A percentile compares a stretch with the other conserved stretches of the same genome.
Evolutionary conservation across 371 early-diverging fungal species (phyloP).

Genomic region (Mortierella sp.): DNA sequence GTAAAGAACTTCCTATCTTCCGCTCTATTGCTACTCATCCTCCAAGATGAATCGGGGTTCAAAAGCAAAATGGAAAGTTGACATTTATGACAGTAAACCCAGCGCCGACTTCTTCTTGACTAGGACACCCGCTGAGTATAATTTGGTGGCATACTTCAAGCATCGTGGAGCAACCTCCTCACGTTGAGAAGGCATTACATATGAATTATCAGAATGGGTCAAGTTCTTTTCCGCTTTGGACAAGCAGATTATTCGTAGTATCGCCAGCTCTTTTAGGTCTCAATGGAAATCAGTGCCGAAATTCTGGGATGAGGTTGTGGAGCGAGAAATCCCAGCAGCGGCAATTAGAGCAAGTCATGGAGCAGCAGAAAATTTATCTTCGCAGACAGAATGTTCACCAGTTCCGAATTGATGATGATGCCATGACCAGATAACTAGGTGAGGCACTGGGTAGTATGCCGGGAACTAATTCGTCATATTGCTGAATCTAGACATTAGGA

Average conservation of each 20-base stretch:
- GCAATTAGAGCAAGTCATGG: neutral
- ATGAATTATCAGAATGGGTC: conserved; percentile 13
- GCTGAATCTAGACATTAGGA: neutral
- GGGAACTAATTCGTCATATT: neutral
- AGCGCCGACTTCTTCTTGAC: conserved; percentile 19
- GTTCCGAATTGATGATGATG: conserved; percentile 8
- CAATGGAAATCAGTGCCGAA: conserved; percentile 9
- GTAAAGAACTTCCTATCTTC: conserved; percentile 1
- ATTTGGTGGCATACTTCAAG: conserved; percentile 9
- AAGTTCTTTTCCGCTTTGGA: conserved; percentile 14
- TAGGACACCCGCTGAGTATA: conserved; percentile 17
- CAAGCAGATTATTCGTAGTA: conserved; percentile 10
- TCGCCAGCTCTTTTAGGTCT: conserved; percentile 9
- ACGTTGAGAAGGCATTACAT: conserved; percentile 3
- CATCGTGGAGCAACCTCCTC: conserved; percentile 21
- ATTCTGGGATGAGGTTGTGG: conserved; percentile 9
- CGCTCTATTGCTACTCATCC: conserved; percentile 6
- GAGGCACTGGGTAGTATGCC: neutral
- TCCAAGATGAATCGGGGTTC: conserved; percentile 1
- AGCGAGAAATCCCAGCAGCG: conserved; percentile 15
- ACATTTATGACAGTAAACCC: conserved; percentile 15
- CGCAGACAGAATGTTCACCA: conserved; percentile 7
- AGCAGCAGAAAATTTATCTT: conserved; percentile 8
- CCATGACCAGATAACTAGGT: conserved; percentile 8
- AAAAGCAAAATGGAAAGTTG: conserved; percentile 11